Conservation (phyloP, 805 yeast species). For the Pichia ethanolica region DNA sequence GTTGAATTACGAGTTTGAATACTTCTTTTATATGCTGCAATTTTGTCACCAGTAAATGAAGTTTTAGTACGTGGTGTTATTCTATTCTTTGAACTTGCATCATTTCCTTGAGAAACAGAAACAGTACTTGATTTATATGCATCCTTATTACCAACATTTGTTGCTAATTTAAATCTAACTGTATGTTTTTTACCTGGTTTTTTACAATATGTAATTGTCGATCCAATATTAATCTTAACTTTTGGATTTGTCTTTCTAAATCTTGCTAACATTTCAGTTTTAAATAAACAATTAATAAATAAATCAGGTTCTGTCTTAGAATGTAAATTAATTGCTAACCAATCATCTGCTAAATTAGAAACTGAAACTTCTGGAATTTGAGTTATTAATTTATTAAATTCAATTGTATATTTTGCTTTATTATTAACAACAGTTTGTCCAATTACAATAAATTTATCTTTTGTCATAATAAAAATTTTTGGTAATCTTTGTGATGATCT, state of each 20-base stretch:
- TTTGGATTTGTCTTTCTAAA: constrained; percentile 54
- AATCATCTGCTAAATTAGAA: constrained; percentile 80
- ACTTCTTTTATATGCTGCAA: constrained; percentile 21
- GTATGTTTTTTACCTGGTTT: constrained; percentile 76
- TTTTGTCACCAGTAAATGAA: constrained; percentile 19
- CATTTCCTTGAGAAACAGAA: constrained; percentile 70
- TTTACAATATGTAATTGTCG: constrained; percentile 75
- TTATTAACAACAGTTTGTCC: constrained; percentile 62
- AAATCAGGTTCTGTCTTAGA: constrained; percentile 64
- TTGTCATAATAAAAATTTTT: constrained; percentile 65
- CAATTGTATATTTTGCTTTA: constrained; percentile 49
- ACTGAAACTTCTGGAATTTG: constrained; percentile 57
- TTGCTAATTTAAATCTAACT: constrained; percentile 61
- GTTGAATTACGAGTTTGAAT: constrained; percentile 8
- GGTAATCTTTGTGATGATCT: constrained; percentile 77
- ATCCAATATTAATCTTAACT: constrained; percentile 57
- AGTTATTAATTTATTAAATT: constrained; percentile 52
- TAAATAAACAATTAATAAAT: constrained; percentile 71
- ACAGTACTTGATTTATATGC: constrained; percentile 83
- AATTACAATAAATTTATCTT: constrained; percentile 54
- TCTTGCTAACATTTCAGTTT: constrained; percentile 81
- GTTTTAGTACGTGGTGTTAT: constrained; percentile 62
- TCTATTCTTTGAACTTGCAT: constrained; percentile 62
- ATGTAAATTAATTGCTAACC: constrained; percentile 68
- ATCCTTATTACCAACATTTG: constrained; percentile 54